A percentile compares a stretch with the other conserved stretches of the same genome.
phyloP scores from a whole-genome alignment of 192 early-diverging fungal species.

The Coemansia sp. region DNA sequence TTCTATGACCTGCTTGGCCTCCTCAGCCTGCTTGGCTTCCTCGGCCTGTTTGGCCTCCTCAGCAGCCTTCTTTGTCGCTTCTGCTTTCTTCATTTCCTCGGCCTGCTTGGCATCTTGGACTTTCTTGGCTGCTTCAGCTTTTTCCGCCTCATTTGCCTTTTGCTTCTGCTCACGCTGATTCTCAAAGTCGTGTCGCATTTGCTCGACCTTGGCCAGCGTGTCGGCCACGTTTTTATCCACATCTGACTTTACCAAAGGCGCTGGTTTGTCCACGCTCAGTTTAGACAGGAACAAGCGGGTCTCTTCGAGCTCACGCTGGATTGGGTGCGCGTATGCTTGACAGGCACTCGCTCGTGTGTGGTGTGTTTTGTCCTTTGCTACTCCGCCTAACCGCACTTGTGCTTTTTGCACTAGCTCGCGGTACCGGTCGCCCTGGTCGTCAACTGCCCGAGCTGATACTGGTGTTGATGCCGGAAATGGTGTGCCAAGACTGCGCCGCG shows the following conservation, averaged over 20 bases:
- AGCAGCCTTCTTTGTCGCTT: no score
- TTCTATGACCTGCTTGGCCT: constrained; percentile 12
- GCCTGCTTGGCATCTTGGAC: no score
- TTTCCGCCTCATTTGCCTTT: constrained; percentile 10
- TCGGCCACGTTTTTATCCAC: constrained; percentile 12
- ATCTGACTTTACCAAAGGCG: not conserved
- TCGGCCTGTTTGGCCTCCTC: no score
- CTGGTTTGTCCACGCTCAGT: constrained; percentile 8
- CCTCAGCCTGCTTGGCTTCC: no score
- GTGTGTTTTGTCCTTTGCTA: not conserved
- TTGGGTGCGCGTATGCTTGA: constrained; percentile 19
- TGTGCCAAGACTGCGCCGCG: constrained; percentile 18
- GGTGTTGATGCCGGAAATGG: constrained; percentile 18
- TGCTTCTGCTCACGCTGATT: constrained; percentile 13
- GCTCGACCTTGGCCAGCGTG: constrained; percentile 24
- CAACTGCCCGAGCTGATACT: not conserved
- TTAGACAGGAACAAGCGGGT: constrained; percentile 20
- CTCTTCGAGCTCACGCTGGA: constrained; percentile 36
- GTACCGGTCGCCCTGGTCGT: constrained; percentile 17
- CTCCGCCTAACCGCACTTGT: not conserved
- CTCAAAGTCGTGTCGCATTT: constrained; percentile 33
- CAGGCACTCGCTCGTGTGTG: constrained; percentile 21
- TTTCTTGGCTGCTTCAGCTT: constrained; percentile 9
- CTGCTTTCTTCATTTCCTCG: no score
- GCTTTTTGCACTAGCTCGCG: constrained; percentile 15